Percentiles rank a stretch among this genome's conserved stretches.
These are phyloP conservation scores for Dothistroma pini DNA, from an alignment of 2,329 filamentous ascomycete species.

Conservation along the genomic window DNA sequence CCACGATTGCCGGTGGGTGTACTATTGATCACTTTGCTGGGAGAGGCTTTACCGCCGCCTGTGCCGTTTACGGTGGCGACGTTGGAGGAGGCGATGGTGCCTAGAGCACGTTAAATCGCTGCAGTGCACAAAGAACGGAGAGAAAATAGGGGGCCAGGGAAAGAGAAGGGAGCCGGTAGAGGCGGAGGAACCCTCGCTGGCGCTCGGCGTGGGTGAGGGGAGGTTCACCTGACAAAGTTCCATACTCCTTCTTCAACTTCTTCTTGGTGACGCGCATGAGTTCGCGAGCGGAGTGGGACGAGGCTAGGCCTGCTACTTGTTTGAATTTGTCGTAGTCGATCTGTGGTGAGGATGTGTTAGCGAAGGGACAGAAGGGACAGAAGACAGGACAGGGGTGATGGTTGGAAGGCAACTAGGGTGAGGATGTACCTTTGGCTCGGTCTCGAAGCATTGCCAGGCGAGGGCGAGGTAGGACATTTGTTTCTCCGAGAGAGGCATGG, in stretches of 20 bases:
- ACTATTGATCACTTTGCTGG: background rate
- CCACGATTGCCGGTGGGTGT: background rate
- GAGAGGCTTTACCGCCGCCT: background rate
- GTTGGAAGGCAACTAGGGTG: background rate
- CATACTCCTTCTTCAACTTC: slow-evolving; percentile 32
- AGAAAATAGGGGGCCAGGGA: background rate
- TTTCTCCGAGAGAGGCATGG: slow-evolving; percentile 29
- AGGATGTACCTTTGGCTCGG: slow-evolving; percentile 28
- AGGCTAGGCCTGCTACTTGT: slow-evolving; percentile 27
- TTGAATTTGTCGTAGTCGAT: slow-evolving; percentile 36
- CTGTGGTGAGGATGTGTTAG: slow-evolving; percentile 15
- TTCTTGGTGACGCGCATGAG: slow-evolving; percentile 36
- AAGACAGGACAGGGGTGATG: background rate
- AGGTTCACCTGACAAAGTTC: slow-evolving; percentile 12
- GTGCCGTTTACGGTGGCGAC: background rate
- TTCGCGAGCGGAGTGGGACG: slow-evolving; percentile 30
- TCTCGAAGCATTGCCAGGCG: slow-evolving; percentile 34
- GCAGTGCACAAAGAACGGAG: background rate
- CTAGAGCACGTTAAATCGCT: background rate
- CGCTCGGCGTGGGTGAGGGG: background rate
- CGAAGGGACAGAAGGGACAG: background rate
- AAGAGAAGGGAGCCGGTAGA: background rate
- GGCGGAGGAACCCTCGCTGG: background rate
- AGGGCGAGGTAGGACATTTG: slow-evolving; percentile 30
- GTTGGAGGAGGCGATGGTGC: background rate